Evolutionary conservation across 208 protist species (phyloP).

Genomic region (Crithidia expoeki): DNA sequence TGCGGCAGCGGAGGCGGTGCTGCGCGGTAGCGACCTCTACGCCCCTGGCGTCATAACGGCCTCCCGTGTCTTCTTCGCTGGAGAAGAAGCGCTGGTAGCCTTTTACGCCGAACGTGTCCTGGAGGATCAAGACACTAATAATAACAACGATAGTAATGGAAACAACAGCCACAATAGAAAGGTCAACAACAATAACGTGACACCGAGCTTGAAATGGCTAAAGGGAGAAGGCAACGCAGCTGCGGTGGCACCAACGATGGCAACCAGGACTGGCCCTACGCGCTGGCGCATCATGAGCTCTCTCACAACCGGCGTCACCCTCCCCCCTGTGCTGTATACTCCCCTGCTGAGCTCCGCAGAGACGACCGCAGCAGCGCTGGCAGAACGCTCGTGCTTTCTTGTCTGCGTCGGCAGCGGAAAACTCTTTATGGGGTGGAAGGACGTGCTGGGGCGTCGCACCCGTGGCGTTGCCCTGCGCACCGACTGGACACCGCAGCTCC

Average conservation of each 20-base stretch:
- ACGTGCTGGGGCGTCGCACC: constrained; percentile 16
- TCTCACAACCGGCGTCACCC: constrained; percentile 22
- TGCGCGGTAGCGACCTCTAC: constrained; percentile 88
- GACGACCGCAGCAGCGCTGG: constrained; percentile 12
- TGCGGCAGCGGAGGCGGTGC: constrained; percentile 85
- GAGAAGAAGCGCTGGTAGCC: constrained; percentile 37
- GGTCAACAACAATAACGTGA: not conserved
- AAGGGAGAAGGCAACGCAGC: not conserved
- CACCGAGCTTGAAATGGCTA: not conserved
- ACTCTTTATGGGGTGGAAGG: constrained; percentile 41
- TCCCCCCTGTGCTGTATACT: constrained; percentile 14
- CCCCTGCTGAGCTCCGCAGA: not conserved
- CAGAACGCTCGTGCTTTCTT: constrained; percentile 10
- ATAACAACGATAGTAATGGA: not conserved
- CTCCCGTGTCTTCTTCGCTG: constrained; percentile 27
- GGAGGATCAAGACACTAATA: not conserved
- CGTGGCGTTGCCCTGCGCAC: constrained; percentile 43
- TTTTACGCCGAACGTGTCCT: constrained; percentile 30
- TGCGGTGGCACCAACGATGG: not conserved
- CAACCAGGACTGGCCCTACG: not conserved
- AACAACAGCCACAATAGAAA: not conserved
- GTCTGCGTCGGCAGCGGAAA: constrained; percentile 43
- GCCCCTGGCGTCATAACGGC: constrained; percentile 62
- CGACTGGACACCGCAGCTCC: constrained; percentile 42
- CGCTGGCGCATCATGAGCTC: constrained; percentile 11